Evolutionary conservation across 1,139 yeast genomes (phyloP), one percentile per base, ranked within the genome.

Genomic region (Sugiyamaella castrensis): DNA sequence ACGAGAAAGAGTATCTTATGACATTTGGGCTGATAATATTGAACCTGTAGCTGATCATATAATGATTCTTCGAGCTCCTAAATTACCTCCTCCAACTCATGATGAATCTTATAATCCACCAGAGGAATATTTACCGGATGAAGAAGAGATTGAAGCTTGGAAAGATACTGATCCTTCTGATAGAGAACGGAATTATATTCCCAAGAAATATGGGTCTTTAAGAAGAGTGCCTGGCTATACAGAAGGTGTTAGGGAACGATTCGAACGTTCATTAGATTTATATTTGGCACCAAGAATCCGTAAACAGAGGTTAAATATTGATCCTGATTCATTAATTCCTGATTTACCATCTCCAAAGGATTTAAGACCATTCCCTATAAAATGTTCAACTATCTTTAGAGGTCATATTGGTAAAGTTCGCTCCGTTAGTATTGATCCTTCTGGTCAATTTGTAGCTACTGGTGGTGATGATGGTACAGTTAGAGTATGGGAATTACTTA

Each of bases 31-130:
- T 48, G 84, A 81, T 55, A 71, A 70, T 51, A 70, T 71, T 37
- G 69, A 71, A 2, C 80, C 78, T 48, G 82, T 80, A 53, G 79
- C 79, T 45, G 85, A 83, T 55, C 97, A 91, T 69, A 75, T 89
- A 37, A 89, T 89, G 97, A 88, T 81, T 57, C 73, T 91, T 59
- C 81, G 96, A 65, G 98, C 98, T 16, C 98, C 99, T 35, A 92
- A 92, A 68, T 64, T 89, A 62, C 82, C 96, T 15, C 98, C 98
- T 40, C 99, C 99, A 53, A 88, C 97, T 1, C 82, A 94, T 65
- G 98, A 91, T 60, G 97, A 92, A 71, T 84, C 95, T 60, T 92
- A 92, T 69, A 92, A 92, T 64, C 99, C 99, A 40, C 99, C 99
- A 11, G 96, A 79, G 65, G 99, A 92, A 72, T 92, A 92, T 64